Evolutionary conservation across 495 filamentous ascomycete genomes (phyloP), one percentile per base, ranked within the genome.

Genomic region (Aspergillus campestris): DNA sequence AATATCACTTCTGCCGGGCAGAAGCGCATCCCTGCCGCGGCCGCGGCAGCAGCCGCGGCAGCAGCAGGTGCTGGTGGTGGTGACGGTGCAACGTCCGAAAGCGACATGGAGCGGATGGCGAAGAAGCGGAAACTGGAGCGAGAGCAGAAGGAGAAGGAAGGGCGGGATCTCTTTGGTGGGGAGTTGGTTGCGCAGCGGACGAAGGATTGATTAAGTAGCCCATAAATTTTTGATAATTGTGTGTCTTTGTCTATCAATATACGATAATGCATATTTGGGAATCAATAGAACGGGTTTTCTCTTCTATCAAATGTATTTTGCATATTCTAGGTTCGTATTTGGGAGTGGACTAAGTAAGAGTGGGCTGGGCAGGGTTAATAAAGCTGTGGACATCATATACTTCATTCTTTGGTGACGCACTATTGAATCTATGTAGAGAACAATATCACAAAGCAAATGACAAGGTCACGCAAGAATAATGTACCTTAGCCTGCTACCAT

Each of bases 121-220:
- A 72, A 72, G 50, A 72, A 72, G 53, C 52, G 65, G 38, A 69
- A 67, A 31, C 38, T 71, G 8, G 69, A 72, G 40, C 42, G 49
- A 12, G 59, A 60, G 34, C 46, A 56, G 45, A 41, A 47, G 12
- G 40, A 46, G 28, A 47, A 52, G 32, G 34, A 46, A 60, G 8
- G 18, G 18, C 18, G 18, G 18, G 65, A 70, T 62, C 55, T 71
- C 18, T 72, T 71, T 48, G 69, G 69, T 5, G 60, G 59, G 2
- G 67, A 69, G 34, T 43, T 72, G 44, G 67, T 70, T 10, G 57
- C 52, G 40, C 59, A 66, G 38, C 52, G 67, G 42, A 67, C 57
- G 3, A 70, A 62, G 51, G 51, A 61, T 36, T 52, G 40, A 31
- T 31, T 40, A 30, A n/a, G n/a, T n/a, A n/a, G n/a, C n/a, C 32